Evolutionary conservation across 352 stramenopile species (phyloP), one percentile per base, ranked within the genome.

Genomic region (Phytophthora brassicae): DNA sequence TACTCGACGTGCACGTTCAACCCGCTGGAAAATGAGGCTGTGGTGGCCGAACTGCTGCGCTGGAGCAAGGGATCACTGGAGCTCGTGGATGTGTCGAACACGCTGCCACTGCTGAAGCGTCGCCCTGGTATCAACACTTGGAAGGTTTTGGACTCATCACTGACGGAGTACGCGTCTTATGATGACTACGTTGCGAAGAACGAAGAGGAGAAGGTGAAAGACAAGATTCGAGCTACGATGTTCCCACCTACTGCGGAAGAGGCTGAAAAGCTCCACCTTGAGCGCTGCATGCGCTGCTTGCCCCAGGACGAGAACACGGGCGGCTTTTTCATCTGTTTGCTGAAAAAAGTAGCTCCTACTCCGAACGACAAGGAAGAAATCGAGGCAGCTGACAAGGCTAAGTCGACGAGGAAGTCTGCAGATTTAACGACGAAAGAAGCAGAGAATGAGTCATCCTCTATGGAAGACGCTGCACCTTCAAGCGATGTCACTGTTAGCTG

Each of bases 1-100:
- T 99, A 98, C 75, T 98, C 90, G 35, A 98, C 95, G 53, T 99
- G 98, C 64, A 98, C 91, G 54, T 92, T 99, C 62, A 99, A 99
- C 79, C 98, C 98, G 12, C 75, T 99, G 22, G 98, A 99, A 81
- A 96, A 99, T 76, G 98, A 99, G 75, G 98, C 98, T 8, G 95
- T 99, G n/a, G 97, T 99, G 7, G 83, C 89, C 0, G 91, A 98
- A 22, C 75, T 99, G 23, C 77, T 99, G 54, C 87, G 96, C 22
- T 92, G 88, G 65, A 84, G 89, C 46, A 84, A 97, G 20, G 88
- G 93, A 14, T 77, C 81, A 9, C 75, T 99, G 12, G 83, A 98
- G 68, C 74, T 99, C 22, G 79, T 98, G 33, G 90, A 99, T 53
- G 88, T 94, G 38, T 77, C 81, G 20, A 74, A 85, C 48, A 82